Evolutionary conservation across 2,329 filamentous ascomycete genomes (phyloP).

Genomic region (Beauveria pseudobassiana): DNA sequence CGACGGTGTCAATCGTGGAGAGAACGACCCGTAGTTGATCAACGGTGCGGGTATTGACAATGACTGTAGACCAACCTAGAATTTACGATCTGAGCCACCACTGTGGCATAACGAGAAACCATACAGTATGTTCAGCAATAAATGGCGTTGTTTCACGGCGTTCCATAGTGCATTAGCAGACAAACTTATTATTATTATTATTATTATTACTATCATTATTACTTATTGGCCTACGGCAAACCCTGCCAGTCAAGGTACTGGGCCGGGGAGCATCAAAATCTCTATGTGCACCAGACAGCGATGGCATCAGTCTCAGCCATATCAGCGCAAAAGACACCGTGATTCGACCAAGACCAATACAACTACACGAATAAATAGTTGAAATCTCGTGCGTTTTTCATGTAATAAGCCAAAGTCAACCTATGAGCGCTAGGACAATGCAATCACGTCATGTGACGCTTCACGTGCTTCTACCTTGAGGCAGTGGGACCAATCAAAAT

Average conservation of each 20-base stretch:
- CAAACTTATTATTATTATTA: neutral
- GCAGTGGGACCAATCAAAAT: slow-evolving; percentile 37
- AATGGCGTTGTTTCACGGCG: neutral
- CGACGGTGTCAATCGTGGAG: slow-evolving; percentile 59
- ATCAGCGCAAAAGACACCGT: no score
- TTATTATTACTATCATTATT: no score
- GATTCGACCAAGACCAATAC: no score
- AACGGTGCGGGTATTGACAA: neutral
- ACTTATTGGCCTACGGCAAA: neutral
- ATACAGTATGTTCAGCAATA: neutral
- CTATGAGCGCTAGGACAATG: neutral
- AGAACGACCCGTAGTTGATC: slow-evolving; percentile 20
- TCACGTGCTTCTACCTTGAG: slow-evolving; percentile 14
- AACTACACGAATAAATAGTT: no score
- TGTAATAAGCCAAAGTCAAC: neutral
- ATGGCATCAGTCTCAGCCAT: no score
- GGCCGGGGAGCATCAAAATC: no score
- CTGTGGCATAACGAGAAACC: neutral
- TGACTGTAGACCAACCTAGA: slow-evolving; percentile 1
- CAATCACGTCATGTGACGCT: slow-evolving; percentile 18
- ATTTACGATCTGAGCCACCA: neutral
- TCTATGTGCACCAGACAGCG: no score
- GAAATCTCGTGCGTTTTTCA: no score
- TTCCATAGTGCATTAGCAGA: neutral
- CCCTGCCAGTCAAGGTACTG: neutral